These are phyloP conservation scores for Apophysomyces trapeziformis DNA, from an alignment of 371 early-diverging fungal genomes.

Conservation along the genomic window DNA sequence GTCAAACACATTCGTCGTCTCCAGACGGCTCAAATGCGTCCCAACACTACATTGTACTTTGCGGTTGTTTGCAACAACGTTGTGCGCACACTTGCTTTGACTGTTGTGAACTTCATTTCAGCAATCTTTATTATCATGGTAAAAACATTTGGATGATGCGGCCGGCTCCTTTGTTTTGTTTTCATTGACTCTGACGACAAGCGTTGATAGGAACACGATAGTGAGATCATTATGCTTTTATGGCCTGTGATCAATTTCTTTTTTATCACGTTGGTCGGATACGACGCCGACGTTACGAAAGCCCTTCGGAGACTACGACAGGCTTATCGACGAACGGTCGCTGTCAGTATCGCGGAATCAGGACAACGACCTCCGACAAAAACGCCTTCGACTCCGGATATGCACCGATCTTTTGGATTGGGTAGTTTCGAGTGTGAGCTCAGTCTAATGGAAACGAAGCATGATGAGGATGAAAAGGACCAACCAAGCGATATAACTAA, in stretches of 20 bases:
- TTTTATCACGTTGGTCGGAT: slow-evolving; percentile 7
- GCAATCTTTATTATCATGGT: slow-evolving; percentile 13
- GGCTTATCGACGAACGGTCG: background rate
- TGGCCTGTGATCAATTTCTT: slow-evolving; percentile 15
- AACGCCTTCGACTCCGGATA: slow-evolving; percentile 3
- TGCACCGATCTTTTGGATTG: slow-evolving; percentile 8
- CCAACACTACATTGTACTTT: slow-evolving; percentile 34
- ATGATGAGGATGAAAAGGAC: background rate
- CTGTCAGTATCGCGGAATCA: background rate
- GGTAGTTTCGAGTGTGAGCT: slow-evolving; percentile 4
- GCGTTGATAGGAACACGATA: background rate
- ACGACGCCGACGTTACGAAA: slow-evolving; percentile 15
- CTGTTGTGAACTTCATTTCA: slow-evolving; percentile 13
- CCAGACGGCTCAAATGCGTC: slow-evolving; percentile 21
- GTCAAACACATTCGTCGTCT: slow-evolving; percentile 37
- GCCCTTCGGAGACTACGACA: slow-evolving; percentile 7
- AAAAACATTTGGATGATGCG: background rate
- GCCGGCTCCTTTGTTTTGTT: background rate
- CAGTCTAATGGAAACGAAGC: background rate
- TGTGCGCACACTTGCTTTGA: background rate
- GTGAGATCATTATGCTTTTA: background rate
- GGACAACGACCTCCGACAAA: slow-evolving; percentile 11
- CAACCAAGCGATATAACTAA: background rate
- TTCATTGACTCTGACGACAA: background rate
- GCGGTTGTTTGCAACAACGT: slow-evolving; percentile 31